A percentile compares a stretch with the other conserved stretches of the same genome.
These are phyloP conservation scores for Coccomyxa sp. DNA, from an alignment of 139 green algal species.

Conservation along the genomic window DNA sequence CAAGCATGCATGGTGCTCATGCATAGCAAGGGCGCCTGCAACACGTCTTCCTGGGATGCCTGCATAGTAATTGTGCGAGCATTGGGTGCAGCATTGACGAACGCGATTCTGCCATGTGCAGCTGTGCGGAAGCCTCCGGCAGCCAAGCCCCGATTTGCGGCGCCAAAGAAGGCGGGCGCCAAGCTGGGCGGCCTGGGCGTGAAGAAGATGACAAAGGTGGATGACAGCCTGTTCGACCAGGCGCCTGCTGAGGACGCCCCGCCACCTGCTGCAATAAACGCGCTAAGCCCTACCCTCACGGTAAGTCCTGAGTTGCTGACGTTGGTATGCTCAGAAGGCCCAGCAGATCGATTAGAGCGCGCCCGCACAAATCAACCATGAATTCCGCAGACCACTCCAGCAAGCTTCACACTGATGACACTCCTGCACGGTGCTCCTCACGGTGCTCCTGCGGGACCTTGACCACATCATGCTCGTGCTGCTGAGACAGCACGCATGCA, in stretches of 20 bases:
- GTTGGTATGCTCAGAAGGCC: too few relatives aligned
- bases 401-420: not conserved
- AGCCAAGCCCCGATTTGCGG: constrained; percentile 25
- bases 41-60: too few relatives aligned
- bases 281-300: not conserved
- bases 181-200: constrained; percentile 71
- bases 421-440: too few relatives aligned
- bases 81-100: too few relatives aligned
- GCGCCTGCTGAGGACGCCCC: constrained; percentile 23
- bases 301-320: not conserved
- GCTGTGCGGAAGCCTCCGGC: constrained; percentile 4
- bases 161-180: constrained; percentile 30
- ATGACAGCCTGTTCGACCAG: constrained; percentile 81
- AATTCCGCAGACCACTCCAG: not conserved
- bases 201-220: constrained; percentile 82
- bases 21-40: too few relatives aligned
- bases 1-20: too few relatives aligned
- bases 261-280: not conserved
- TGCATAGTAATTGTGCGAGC: too few relatives aligned
- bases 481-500: too few relatives aligned
- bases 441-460: too few relatives aligned
- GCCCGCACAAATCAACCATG: not conserved
- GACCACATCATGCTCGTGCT: too few relatives aligned
- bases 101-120: too few relatives aligned
- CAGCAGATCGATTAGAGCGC: too few relatives aligned